Evolutionary conservation across 2,329 filamentous ascomycete genomes (phyloP), one percentile per base, ranked within the genome.

Genomic region (Xylariaceae sp.): DNA sequence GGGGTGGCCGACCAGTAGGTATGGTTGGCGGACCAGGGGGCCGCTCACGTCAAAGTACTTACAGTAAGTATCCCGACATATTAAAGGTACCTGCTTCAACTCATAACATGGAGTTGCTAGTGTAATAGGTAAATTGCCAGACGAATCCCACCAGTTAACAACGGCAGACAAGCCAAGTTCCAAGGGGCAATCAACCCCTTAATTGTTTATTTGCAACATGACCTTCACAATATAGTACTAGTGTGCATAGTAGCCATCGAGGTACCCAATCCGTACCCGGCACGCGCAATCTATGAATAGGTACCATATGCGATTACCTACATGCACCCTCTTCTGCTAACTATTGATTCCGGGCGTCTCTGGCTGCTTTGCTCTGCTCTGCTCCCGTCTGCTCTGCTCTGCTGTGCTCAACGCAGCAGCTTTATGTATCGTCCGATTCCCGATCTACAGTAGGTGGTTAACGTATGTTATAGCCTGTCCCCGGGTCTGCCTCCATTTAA

Each of bases 101-200:
- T 45, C 5, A 13, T 15, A n/a, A 45, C 13, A 45, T 30, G 23
- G n/a, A 45, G 42, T n/a, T 45, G 42, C 42, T 45, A 49, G 47
- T 49, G 47, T 49, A 18, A 23, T 23, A 45, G 13, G 42, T 45
- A 45, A 45, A 45, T 45, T 45, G 42, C 42, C 5, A 30, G 42
- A n/a, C n/a, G 13, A 45, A 45, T 30, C 23, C 47, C 15, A 11
- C 8, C 47, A 18, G 15, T 30, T 23, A 42, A 51, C 17, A 35
- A n/a, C 17, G 23, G 15, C 53, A n/a, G 49, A 34, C 15, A 18
- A 44, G 34, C 59, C 62, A 59, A 30, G 48, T 60, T 62, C 47
- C 62, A 62, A 57, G 53, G 44, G 56, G 62, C 54, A 59, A 57
- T 51, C 45, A 51, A 62, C 58, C 62, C 62, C 62, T 60, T 60